phyloP scores from a whole-genome alignment of 768 basidiomycete genomes.

The Xanthoconium stramineum region DNA sequence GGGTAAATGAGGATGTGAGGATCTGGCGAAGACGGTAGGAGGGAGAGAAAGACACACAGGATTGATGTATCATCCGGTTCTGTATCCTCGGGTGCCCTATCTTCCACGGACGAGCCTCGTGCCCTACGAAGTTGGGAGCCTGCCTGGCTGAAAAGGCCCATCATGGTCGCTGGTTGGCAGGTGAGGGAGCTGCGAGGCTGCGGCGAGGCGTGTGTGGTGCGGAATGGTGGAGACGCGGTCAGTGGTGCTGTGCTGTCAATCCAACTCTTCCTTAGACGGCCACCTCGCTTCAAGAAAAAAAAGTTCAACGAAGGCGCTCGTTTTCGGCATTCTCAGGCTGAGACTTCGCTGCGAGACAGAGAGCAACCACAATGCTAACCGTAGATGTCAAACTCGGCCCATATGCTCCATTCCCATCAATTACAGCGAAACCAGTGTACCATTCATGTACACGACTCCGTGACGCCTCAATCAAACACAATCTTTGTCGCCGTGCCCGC shows the following conservation, averaged over 20 bases:
- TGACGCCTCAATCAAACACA: conserved; percentile 49
- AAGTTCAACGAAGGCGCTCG: neutral
- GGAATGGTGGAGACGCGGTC: neutral
- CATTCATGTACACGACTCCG: neutral
- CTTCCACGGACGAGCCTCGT: conserved; percentile 63
- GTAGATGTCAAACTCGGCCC: neutral
- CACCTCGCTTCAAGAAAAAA: neutral
- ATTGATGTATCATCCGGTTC: conserved; percentile 89
- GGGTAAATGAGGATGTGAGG: conserved; percentile 2
- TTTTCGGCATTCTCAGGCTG: conserved; percentile 7
- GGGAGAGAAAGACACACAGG: conserved; percentile 53
- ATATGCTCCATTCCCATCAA: conserved; percentile 11
- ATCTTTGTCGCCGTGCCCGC: conserved; percentile 73
- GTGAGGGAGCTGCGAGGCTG: conserved; percentile 18
- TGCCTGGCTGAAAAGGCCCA: conserved; percentile 76
- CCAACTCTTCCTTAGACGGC: neutral
- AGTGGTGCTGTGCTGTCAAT: conserved; percentile 11
- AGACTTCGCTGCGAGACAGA: too few species aligned
- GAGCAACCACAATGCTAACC: too few species aligned
- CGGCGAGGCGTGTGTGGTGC: conserved; percentile 20
- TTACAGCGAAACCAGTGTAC: neutral
- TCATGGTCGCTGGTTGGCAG: conserved; percentile 46
- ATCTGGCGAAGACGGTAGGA: conserved; percentile 22
- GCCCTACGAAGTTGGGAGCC: conserved; percentile 63
- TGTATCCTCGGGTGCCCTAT: conserved; percentile 75